These are phyloP conservation scores for Neurospora tetrasperma DNA, from an alignment of 495 filamentous ascomycete genomes.

Conservation along the genomic window DNA sequence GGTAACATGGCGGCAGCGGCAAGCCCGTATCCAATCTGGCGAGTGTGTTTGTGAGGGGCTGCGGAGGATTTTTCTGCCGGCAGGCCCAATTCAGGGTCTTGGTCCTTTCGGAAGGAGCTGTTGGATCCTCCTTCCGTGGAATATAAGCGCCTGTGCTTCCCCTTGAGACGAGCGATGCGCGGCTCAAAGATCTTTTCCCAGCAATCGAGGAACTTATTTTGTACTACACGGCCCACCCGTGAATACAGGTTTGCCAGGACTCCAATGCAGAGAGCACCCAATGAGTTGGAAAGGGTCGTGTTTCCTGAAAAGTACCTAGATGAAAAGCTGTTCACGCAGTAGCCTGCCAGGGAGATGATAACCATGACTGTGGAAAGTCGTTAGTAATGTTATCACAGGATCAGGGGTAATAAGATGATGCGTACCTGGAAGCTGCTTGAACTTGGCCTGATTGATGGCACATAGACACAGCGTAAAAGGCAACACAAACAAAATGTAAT, in stretches of 20 bases:
- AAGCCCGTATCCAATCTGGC: conserved; percentile 53
- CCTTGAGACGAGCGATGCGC: conserved; percentile 11
- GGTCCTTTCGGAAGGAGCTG: conserved; percentile 8
- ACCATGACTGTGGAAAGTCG: conserved; percentile 46
- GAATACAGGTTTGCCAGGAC: conserved; percentile 83
- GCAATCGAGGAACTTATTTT: conserved; percentile 22
- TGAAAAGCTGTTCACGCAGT: conserved; percentile 75
- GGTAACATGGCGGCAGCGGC: conserved; percentile 84
- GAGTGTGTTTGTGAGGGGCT: conserved; percentile 6
- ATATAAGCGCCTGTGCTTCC: not conserved
- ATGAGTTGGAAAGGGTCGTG: conserved; percentile 71
- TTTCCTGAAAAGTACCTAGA: conserved; percentile 61
- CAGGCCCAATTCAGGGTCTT: conserved; percentile 13
- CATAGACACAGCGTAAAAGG: conserved; percentile 75
- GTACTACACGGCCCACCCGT: conserved; percentile 45
- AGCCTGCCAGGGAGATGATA: conserved; percentile 73
- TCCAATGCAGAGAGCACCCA: conserved; percentile 81
- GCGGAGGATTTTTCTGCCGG: not conserved
- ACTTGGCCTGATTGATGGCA: conserved; percentile 81
- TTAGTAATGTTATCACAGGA: not conserved
- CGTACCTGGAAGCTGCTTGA: conserved; percentile 81
- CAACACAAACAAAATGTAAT: conserved; percentile 65
- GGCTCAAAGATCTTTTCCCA: conserved; percentile 21
- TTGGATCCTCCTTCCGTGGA: conserved; percentile 2
- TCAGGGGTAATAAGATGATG: conserved; percentile 10